phyloP scores from a whole-genome alignment of 106 monocot species.

The Cymbidium sinense region DNA sequence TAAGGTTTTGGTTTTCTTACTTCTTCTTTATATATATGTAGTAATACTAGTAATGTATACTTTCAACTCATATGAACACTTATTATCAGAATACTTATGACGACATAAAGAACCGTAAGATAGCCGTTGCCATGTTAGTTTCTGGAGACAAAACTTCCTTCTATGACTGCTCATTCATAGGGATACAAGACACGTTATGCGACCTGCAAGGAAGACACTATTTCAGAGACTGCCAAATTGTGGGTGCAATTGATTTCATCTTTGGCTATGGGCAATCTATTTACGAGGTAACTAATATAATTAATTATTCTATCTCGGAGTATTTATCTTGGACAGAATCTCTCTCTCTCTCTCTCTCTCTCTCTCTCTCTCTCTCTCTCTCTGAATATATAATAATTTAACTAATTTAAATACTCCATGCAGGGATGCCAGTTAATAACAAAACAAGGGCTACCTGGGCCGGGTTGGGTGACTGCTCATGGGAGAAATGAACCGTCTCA shows the following conservation, averaged over 20 bases:
- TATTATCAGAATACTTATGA: constrained; percentile 4
- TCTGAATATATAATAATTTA: neutral
- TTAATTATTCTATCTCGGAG: neutral
- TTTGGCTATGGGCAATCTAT: constrained; percentile 16
- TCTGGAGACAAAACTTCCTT: constrained; percentile 12
- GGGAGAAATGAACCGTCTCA: neutral
- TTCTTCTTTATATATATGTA: neutral
- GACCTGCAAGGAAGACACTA: constrained; percentile 23
- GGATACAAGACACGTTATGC: constrained; percentile 27
- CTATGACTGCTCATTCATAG: constrained; percentile 21
- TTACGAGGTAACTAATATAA: constrained; percentile 14
- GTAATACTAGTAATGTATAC: too few relatives aligned
- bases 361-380: too few relatives aligned
- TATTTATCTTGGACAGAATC: too few relatives aligned
- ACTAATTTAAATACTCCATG: neutral
- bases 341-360: too few relatives aligned
- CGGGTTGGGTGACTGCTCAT: constrained; percentile 18
- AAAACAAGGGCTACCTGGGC: neutral
- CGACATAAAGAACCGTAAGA: neutral
- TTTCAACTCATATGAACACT: too few relatives aligned
- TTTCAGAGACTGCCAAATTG: constrained; percentile 23
- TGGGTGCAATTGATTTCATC: constrained; percentile 26
- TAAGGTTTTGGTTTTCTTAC: neutral
- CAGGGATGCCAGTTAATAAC: neutral
- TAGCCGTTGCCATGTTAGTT: constrained; percentile 12